These are phyloP conservation scores for Isatis tinctoria DNA, from an alignment of 345 rosid genomes.

Conservation along the genomic window DNA sequence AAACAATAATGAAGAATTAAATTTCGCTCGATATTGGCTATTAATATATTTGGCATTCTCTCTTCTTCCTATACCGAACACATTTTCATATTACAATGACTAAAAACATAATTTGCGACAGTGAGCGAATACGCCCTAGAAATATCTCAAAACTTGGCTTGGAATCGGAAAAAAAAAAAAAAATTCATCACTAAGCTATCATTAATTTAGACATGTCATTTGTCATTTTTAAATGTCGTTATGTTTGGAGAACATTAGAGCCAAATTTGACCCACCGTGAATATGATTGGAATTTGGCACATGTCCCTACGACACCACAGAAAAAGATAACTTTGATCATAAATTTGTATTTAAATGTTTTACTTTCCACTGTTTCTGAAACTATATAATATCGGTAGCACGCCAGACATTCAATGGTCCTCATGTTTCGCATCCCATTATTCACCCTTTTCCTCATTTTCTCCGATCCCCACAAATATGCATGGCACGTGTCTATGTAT, in stretches of 20 bases:
- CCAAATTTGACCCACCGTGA: constrained; percentile 20
- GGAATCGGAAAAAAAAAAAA: not conserved
- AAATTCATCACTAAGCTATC: not conserved
- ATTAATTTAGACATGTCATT: not conserved
- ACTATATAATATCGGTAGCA: constrained; percentile 23
- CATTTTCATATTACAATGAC: not conserved
- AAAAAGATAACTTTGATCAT: constrained; percentile 24
- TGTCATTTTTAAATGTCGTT: constrained; percentile 1
- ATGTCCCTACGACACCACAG: constrained; percentile 18
- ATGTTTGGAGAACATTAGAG: not conserved
- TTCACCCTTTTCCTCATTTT: constrained; percentile 10
- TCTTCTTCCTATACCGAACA: not conserved
- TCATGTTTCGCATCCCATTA: constrained; percentile 24
- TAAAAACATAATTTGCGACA: not conserved
- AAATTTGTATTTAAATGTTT: constrained; percentile 5
- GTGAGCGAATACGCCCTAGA: not conserved
- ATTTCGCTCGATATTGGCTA: not conserved
- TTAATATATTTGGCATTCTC: no score
- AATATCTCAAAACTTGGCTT: not conserved
- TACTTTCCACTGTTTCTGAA: constrained; percentile 7
- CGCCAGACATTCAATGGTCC: constrained; percentile 37
- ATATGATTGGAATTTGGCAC: constrained; percentile 25
- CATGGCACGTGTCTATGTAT: constrained; percentile 17
- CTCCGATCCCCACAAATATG: constrained; percentile 29
- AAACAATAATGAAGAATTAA: not conserved